Conservation (phyloP, 1,139 yeast genomes). For the Candida tropicalis region DNA sequence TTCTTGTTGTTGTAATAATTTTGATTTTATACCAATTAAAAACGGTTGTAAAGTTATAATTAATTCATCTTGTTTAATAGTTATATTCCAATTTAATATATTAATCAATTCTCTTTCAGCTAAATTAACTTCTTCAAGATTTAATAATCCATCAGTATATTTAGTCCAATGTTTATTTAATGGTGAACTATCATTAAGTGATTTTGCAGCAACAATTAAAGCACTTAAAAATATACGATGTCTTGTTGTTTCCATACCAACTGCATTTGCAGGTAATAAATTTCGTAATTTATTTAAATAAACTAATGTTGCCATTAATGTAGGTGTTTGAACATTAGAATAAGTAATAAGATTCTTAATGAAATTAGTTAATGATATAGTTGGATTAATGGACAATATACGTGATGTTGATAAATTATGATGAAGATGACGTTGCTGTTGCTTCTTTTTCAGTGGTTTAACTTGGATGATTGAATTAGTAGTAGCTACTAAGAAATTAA, state of each 20-base stretch:
- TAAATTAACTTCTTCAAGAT: slow-evolving; percentile 79
- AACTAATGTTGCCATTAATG: slow-evolving; percentile 88
- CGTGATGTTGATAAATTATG: slow-evolving; percentile 9
- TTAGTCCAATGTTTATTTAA: slow-evolving; percentile 94
- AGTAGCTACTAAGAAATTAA: slow-evolving; percentile 75
- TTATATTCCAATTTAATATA: slow-evolving; percentile 82
- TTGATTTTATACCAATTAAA: slow-evolving; percentile 64
- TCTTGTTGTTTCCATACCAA: slow-evolving; percentile 91
- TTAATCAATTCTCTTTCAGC: slow-evolving; percentile 87
- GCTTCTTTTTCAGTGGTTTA: slow-evolving; percentile 33
- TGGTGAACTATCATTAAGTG: slow-evolving; percentile 90
- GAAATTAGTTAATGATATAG: slow-evolving; percentile 53
- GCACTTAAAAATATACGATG: slow-evolving; percentile 91
- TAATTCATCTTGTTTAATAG: slow-evolving; percentile 70
- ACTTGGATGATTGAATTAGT: slow-evolving; percentile 77
- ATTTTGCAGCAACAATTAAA: slow-evolving; percentile 85
- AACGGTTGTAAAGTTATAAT: slow-evolving; percentile 72
- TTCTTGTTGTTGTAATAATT: slow-evolving; percentile 29
- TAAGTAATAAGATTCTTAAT: slow-evolving; percentile 71
- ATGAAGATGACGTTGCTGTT: background rate
- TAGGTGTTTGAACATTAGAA: slow-evolving; percentile 93
- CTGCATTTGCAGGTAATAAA: slow-evolving; percentile 82
- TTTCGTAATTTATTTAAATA: slow-evolving; percentile 76
- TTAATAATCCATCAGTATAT: slow-evolving; percentile 82
- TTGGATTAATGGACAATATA: slow-evolving; percentile 16